phyloP scores from a whole-genome alignment of 2,329 filamentous ascomycete species.

The Sarocladium kiliense region DNA sequence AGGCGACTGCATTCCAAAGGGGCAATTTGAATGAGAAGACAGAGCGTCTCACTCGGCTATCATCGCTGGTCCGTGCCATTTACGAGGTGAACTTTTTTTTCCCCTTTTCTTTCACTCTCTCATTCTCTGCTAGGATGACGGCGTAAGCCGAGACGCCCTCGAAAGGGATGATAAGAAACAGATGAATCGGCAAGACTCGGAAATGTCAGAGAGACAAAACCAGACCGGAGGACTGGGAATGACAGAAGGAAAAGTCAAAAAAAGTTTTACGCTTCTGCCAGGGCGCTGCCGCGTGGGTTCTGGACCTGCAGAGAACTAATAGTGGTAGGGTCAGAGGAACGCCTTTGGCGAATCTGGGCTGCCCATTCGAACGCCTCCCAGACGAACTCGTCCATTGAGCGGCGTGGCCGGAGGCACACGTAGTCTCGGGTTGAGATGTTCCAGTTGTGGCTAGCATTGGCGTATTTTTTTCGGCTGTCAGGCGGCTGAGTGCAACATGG shows the following conservation, averaged over 20 bases:
- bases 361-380: not conserved
- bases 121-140: not conserved
- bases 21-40: not conserved
- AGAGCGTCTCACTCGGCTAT: not conserved
- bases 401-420: conserved; percentile 1
- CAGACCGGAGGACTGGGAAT: not conserved
- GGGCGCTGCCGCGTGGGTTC: conserved; percentile 1
- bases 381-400: not conserved
- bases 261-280: conserved; percentile 5
- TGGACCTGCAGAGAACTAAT: conserved; percentile 6
- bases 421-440: not conserved
- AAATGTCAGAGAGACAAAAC: conserved; percentile 1
- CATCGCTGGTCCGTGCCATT: not conserved
- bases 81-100: not conserved
- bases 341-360: not conserved
- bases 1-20: not conserved
- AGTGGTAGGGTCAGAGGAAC: not conserved
- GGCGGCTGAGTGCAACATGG: not conserved
- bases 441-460: conserved; percentile 5
- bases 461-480: not conserved
- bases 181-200: conserved; percentile 3
- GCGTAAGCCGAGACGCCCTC: conserved; percentile 4
- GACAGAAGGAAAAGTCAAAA: not conserved
- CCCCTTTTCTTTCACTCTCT: not conserved
- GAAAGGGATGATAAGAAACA: not conserved